These are phyloP conservation scores for Penicillium pancosmium DNA, from an alignment of 495 filamentous ascomycete species.

Conservation along the genomic window DNA sequence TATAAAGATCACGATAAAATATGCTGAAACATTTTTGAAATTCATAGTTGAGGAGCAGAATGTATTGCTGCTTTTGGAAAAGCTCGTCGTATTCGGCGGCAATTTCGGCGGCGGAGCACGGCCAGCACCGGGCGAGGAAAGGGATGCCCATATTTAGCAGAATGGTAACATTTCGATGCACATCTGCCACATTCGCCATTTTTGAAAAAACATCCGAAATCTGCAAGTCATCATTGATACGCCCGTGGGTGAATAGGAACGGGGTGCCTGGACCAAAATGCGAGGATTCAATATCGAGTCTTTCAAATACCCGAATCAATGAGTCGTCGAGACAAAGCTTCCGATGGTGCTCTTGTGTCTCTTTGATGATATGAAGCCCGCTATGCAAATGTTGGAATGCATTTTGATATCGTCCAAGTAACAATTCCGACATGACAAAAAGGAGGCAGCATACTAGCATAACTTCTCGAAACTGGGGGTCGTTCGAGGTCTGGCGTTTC, in stretches of 20 bases:
- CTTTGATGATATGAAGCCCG: conserved; percentile 25
- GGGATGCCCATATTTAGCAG: conserved; percentile 18
- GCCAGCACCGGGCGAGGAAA: conserved; percentile 23
- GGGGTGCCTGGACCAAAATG: conserved; percentile 16
- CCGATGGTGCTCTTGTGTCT: conserved; percentile 7
- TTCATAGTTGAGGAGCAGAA: conserved; percentile 11
- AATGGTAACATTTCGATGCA: conserved; percentile 8
- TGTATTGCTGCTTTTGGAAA: conserved; percentile 12
- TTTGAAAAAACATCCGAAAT: background rate
- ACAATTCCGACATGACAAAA: conserved; percentile 21
- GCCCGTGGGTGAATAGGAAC: conserved; percentile 3
- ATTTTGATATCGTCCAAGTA: conserved; percentile 20
- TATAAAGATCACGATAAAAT: conserved; percentile 7
- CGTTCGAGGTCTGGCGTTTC: conserved; percentile 18
- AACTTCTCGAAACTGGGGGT: conserved; percentile 19
- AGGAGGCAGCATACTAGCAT: conserved; percentile 27
- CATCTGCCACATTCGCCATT: conserved; percentile 7
- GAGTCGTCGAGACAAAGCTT: conserved; percentile 9
- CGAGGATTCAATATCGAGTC: conserved; percentile 20
- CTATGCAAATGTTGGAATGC: conserved; percentile 23
- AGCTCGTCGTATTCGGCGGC: conserved; percentile 12
- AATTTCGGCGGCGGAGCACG: conserved; percentile 15
- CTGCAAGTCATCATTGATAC: background rate
- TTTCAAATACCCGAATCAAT: conserved; percentile 14
- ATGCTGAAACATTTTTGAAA: conserved; percentile 11